Conservation (phyloP, 306 rosid species). For the Glycyrrhiza uralensis region DNA sequence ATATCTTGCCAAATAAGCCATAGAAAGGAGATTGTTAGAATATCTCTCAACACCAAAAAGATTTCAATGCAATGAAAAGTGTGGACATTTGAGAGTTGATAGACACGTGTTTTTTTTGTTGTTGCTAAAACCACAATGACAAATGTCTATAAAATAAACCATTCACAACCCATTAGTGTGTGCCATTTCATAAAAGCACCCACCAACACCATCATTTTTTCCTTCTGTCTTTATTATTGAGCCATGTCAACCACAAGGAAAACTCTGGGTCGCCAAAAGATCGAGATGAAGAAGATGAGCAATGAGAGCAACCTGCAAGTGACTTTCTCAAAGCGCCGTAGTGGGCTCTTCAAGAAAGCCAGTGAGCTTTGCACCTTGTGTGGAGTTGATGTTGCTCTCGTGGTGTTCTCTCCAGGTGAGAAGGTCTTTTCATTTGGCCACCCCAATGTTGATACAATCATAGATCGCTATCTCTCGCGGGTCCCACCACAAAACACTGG, state of each 20-base stretch:
- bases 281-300: slow-evolving; percentile 39
- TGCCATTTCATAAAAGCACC: background rate
- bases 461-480: slow-evolving; percentile 7
- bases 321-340: slow-evolving; percentile 40
- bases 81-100: background rate
- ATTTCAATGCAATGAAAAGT: background rate
- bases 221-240: background rate
- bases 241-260: background rate
- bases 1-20: background rate
- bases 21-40: background rate
- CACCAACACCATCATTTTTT: background rate
- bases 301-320: slow-evolving; percentile 39
- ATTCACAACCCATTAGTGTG: no score
- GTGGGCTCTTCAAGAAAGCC: slow-evolving; percentile 45
- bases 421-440: slow-evolving; percentile 46
- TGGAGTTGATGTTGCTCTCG: slow-evolving; percentile 23
- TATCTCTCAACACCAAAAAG: background rate
- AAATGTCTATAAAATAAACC: slow-evolving; percentile 10
- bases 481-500: background rate
- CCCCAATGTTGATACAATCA: slow-evolving; percentile 9
- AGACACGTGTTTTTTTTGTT: background rate
- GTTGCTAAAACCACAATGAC: background rate
- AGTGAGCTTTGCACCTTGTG: slow-evolving; percentile 41
- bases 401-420: slow-evolving; percentile 31
- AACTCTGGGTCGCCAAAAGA: slow-evolving; percentile 31